Percentiles rank a stretch among this genome's conserved stretches.
Evolutionary conservation across 1,284 basidiomycete genomes (phyloP).

Genomic region (Phylloporus sp.): DNA sequence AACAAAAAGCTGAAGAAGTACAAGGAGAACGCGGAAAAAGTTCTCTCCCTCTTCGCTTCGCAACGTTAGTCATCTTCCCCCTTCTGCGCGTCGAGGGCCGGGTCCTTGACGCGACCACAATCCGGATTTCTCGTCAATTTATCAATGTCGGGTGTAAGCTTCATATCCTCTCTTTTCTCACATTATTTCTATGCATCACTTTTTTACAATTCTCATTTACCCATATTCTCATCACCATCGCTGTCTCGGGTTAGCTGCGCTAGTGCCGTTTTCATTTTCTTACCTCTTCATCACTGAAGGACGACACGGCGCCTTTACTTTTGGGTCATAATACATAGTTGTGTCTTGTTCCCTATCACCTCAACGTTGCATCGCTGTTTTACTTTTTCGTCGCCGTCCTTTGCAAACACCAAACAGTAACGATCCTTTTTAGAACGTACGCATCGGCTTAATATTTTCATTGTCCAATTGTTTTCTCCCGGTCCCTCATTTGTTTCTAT

Average conservation of each 20-base stretch:
- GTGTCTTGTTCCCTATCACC: conserved; percentile 37
- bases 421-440: conserved; percentile 34
- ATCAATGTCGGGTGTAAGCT: conserved; percentile 30
- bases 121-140: conserved; percentile 27
- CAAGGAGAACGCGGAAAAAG: conserved; percentile 83
- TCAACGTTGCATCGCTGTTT: conserved; percentile 42
- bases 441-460: conserved; percentile 34
- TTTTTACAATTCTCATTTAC: conserved; percentile 28
- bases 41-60: conserved; percentile 77
- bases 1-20: conserved; percentile 82
- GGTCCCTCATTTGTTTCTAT: conserved; percentile 1
- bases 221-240: conserved; percentile 18
- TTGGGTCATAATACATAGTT: conserved; percentile 38
- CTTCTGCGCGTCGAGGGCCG: conserved; percentile 28
- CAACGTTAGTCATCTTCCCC: conserved; percentile 46
- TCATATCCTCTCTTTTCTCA: conserved; percentile 18
- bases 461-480: conserved; percentile 19
- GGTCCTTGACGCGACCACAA: conserved; percentile 29
- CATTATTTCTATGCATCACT: conserved; percentile 43
- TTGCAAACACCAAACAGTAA: conserved; percentile 33
- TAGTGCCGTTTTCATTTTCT: conserved; percentile 26
- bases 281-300: conserved; percentile 28
- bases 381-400: conserved; percentile 21
- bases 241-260: conserved; percentile 29
- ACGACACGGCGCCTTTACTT: conserved; percentile 33